Evolutionary conservation across 2,329 filamentous ascomycete species (phyloP), one percentile per base, ranked within the genome.

Genomic region (Phyllosticta ampelicida): DNA sequence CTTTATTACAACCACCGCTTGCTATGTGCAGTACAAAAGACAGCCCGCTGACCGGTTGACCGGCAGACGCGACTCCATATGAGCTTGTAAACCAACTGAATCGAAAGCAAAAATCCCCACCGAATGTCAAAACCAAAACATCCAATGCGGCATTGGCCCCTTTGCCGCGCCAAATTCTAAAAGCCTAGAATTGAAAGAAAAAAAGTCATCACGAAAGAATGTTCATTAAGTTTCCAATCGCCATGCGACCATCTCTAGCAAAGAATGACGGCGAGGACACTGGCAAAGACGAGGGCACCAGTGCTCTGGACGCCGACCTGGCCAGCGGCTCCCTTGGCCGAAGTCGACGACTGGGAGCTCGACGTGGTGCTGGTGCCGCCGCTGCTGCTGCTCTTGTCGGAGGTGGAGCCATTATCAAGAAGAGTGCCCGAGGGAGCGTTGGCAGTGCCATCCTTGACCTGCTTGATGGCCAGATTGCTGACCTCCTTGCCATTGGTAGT

Each of bases 401-500:
- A 50, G 18, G 28, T 50, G 56, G 51, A 50, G 53, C 57, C 57
- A 9, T 49, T 30, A 36, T 54, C 52, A 9, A 55, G 48, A 29
- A 58, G 66, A 57, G 73, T 70, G 30, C 77, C 77, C n/a, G 65
- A 65, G 5, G 83, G 83, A 18, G 72, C 71, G 65, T 86, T 86
- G 68, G 76, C 77, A 61, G 78, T 69, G 59, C 79, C 78, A 53
- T 77, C 72, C 9, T 72, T 62, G 54, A 84, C 68, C 11, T 77
- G 70, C 55, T 73, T 80, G 64, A 90, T 82, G 36, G 78, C 78
- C 63, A 89, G 80, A 64, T 82, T 79, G 54, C 79, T 76, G 65
- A 96, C 80, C 62, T 81, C 71, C 62, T 73, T 71, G 55, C 84
- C 83, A 51, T 77, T 77, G 63, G 73, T 74, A 51, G 76, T 75